Evolutionary conservation across 1,139 yeast species (phyloP).

Genomic region (Saccharomyces hybrid): DNA sequence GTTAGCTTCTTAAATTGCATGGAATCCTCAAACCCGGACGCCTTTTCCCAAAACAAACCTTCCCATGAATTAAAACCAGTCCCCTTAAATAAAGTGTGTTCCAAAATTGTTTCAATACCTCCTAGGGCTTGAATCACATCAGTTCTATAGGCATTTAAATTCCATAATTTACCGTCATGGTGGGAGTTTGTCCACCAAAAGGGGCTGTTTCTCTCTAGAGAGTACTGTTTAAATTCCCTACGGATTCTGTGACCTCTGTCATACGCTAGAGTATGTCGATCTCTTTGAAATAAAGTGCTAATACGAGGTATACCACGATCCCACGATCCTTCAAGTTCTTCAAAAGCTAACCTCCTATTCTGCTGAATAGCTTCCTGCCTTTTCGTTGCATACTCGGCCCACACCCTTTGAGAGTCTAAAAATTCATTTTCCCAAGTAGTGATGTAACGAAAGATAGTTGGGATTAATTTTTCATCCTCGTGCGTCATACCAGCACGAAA

Average conservation of each 20-base stretch:
- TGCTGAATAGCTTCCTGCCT: constrained; percentile 82
- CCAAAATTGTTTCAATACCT: constrained; percentile 92
- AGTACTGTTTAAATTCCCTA: constrained; percentile 66
- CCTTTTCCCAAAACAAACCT: constrained; percentile 96
- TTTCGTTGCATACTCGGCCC: constrained; percentile 94
- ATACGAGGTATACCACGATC: constrained; percentile 95
- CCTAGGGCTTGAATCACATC: constrained; percentile 97
- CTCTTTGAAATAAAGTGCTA: constrained; percentile 90
- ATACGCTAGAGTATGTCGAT: constrained; percentile 87
- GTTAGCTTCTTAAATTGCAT: constrained; percentile 90
- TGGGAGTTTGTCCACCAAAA: constrained; percentile 95
- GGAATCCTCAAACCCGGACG: constrained; percentile 94
- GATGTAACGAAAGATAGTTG: constrained; percentile 86
- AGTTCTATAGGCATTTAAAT: constrained; percentile 81
- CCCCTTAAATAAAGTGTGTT: constrained; percentile 90
- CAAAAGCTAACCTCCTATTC: constrained; percentile 79
- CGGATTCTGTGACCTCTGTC: constrained; percentile 91
- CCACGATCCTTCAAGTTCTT: constrained; percentile 91
- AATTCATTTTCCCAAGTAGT: constrained; percentile 97
- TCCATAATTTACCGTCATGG: constrained; percentile 96
- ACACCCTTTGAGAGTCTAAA: constrained; percentile 86
- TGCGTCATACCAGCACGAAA: constrained; percentile 92
- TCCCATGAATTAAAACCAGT: constrained; percentile 99
- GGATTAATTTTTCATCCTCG: constrained; percentile 70
- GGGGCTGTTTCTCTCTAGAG: constrained; percentile 67